Evolutionary conservation across 768 basidiomycete species (phyloP).

Genomic region (Phanerochaete sordida): DNA sequence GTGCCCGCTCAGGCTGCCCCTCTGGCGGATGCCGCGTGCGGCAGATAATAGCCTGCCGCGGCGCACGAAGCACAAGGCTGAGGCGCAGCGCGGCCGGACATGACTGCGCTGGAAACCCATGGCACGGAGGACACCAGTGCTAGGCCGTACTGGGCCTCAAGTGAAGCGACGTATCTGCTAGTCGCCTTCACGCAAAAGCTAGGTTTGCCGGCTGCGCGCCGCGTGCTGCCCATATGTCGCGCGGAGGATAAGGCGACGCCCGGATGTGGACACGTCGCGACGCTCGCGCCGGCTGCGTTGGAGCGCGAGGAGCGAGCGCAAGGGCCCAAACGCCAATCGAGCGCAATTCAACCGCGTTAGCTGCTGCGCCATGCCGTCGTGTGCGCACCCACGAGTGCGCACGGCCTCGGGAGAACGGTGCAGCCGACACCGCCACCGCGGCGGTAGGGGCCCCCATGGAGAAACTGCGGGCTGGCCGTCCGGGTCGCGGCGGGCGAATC

Average conservation of each 20-base stretch:
- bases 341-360: neutral
- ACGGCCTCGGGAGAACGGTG: neutral
- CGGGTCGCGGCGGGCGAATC: neutral
- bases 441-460: neutral
- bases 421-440: neutral
- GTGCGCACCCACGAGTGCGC: neutral
- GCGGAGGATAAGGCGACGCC: neutral
- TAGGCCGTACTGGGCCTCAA: neutral
- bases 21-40: neutral
- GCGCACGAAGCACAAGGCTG: neutral
- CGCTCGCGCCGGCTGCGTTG: neutral
- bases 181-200: neutral
- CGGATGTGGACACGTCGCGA: too few relatives aligned
- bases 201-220: neutral
- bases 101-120: neutral
- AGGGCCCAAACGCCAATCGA: too few relatives aligned
- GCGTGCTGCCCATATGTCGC: neutral
- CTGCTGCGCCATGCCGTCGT: neutral
- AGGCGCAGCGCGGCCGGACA: neutral
- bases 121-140: neutral
- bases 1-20: neutral
- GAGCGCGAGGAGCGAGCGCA: neutral
- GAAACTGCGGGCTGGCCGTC: neutral
- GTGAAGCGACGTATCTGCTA: neutral
- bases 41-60: neutral